Evolutionary conservation across 352 stramenopile species (phyloP), one percentile per base, ranked within the genome.

Genomic region (Phytophthora hybrid): DNA sequence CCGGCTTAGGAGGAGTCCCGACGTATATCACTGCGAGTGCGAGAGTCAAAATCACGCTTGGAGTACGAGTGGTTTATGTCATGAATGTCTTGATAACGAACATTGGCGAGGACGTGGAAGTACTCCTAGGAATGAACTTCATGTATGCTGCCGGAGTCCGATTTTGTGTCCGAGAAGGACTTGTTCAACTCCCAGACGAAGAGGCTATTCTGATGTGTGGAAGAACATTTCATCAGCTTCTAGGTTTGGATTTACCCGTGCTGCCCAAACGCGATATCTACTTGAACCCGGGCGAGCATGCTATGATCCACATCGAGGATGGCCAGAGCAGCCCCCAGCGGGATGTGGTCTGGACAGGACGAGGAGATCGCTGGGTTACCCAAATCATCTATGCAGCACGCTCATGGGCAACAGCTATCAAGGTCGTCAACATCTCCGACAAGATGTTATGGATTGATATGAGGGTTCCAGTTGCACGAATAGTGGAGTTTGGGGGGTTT

Each of bases 81-180:
- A 9, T 52, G 18, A 16, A 52, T 23, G 9, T 82, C 0, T 82
- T 64, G 67, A 32, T 61, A 1, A 69, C 16, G 0, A 80, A 80
- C 46, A 61, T 82, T 8, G 72, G 68, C 0, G 51, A 74, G 2
- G 76, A 69, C 0, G 54, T 80, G 11, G 64, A 80, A 0, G 71
- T 59, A 5, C 49, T 82, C 0, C 54, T 82, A 0, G 71, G 76
- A 0, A 73, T 78, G 59, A 58, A 82, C 18, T 82, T 79, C 59
- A 81, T 81, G 66, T n/a, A 63, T 9, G 16, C 46, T 1, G 49
- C 69, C 10, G 68, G 72, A 9, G 72, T 82, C 0, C 57, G 65
- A 5, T 29, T 76, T 0, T 58, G 54, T 5, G 41, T 56, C 1
- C 44, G 44, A 0, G 51, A 55, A 55, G 41, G 41, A 10, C 3